A percentile compares a stretch with the other conserved stretches of the same genome.
phyloP scores from a whole-genome alignment of 2,329 filamentous ascomycete species.

The Ascocoryne sarcoides region DNA sequence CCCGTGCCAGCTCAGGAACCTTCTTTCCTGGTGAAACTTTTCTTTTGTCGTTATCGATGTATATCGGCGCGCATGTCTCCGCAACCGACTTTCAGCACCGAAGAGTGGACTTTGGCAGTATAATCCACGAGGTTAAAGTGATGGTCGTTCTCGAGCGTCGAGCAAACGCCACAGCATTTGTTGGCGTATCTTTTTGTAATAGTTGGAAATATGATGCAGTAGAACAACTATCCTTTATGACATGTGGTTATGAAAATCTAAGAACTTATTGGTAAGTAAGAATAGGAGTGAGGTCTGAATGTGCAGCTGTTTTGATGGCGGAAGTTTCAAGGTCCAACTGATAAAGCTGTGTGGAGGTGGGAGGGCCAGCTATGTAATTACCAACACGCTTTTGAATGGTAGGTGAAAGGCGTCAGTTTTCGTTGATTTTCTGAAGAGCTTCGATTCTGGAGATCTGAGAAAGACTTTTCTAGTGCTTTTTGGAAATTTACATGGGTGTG shows the following conservation, averaged over 20 bases:
- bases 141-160: conserved; percentile 53
- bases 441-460: too few species aligned
- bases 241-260: conserved; percentile 15
- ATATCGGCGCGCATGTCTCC: conserved; percentile 50
- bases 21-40: conserved; percentile 12
- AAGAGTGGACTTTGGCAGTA: conserved; percentile 47
- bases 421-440: too few species aligned
- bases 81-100: conserved; percentile 57
- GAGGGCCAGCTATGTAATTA: too few species aligned
- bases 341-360: too few species aligned
- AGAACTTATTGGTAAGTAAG: conserved; percentile 1
- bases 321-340: neutral
- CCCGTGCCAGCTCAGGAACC: neutral
- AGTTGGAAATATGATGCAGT: conserved; percentile 23
- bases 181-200: conserved; percentile 11
- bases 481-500: too few species aligned
- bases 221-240: conserved; percentile 21
- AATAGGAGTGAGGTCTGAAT: neutral
- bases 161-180: conserved; percentile 36
- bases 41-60: conserved; percentile 24
- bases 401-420: too few species aligned
- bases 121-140: conserved; percentile 67
- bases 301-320: neutral
- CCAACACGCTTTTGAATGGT: too few species aligned
- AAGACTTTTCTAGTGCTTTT: too few species aligned